Evolutionary conservation across 306 rosid genomes (phyloP), one percentile per base, ranked within the genome.

Genomic region (Malus asiatica): DNA sequence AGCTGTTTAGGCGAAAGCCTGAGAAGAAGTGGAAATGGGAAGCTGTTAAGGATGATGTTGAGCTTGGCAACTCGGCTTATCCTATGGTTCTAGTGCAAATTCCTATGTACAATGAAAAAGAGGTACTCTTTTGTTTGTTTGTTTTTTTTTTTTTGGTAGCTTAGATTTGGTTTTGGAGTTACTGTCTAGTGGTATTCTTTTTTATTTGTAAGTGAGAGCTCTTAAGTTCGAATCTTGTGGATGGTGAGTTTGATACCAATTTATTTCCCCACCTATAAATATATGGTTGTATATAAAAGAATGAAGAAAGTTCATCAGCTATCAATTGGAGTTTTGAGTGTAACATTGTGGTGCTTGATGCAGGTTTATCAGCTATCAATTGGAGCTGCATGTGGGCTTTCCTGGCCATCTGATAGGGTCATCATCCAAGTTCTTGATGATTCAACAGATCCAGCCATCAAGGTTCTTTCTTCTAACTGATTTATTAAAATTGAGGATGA

Each of bases 21-120:
- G 85, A 89, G 69, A 94, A 87, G 73, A 78, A 74, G 60, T 92
- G 89, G 84, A 94, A 90, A 77, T 92, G 96, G 92, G 96, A 89
- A 75, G 74, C 96, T 8, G 77, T 92, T 8, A 81, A 67, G 72
- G 90, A 89, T 40, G 98, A 94, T 62, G 72, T 91, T 80, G 98
- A 94, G 89, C 89, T 87, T 25, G 86, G 86, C 8, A 78, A 82
- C 27, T 78, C 80, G n/a, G 72, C 79, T 53, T 78, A 82, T 57
- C 86, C 86, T 10, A 68, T 82, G 89, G 96, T 92, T 63, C 81
- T 85, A 27, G 83, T 70, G 63, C 75, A 68, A 87, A 35, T 72
- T 72, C 83, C 76, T 25, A 82, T 82, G 86, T 82, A 82, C 77
- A 82, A 82, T 10, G 86, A 82, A 75, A 82, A 38, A 82, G 83